Percentiles rank a stretch among this genome's conserved stretches.
These are phyloP conservation scores for Laburnicola sp. DNA, from an alignment of 2,329 filamentous ascomycete species.

Conservation along the genomic window DNA sequence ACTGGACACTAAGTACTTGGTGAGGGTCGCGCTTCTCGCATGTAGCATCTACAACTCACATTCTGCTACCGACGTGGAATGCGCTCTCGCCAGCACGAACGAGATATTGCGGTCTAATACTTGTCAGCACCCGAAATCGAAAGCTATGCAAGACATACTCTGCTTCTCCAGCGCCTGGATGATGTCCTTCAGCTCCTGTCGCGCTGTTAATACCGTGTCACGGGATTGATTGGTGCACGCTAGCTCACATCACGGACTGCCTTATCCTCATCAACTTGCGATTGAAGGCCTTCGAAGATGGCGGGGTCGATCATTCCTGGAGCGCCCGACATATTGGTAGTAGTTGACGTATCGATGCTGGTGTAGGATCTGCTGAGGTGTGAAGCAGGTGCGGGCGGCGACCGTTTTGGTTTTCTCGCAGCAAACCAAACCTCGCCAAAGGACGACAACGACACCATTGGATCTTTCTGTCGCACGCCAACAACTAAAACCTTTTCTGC, in stretches of 20 bases:
- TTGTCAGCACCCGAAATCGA: conserved; percentile 12
- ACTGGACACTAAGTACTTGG: conserved; percentile 59
- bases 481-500: too few species aligned
- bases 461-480: too few species aligned
- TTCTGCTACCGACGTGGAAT: conserved; percentile 74
- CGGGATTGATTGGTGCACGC: conserved; percentile 10
- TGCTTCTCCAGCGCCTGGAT: conserved; percentile 81
- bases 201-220: conserved; percentile 35
- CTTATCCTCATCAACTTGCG: conserved; percentile 85
- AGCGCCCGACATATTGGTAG: conserved; percentile 30
- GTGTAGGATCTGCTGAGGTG: neutral
- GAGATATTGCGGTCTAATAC: conserved; percentile 71
- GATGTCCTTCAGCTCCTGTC: conserved; percentile 73
- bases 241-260: conserved; percentile 70
- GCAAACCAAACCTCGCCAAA: conserved; percentile 6
- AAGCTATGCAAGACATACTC: conserved; percentile 45
- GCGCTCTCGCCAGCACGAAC: conserved; percentile 82
- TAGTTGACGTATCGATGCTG: neutral
- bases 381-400: neutral
- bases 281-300: conserved; percentile 86
- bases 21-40: conserved; percentile 12
- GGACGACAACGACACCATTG: too few species aligned
- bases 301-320: conserved; percentile 71
- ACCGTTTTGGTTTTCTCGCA: neutral
- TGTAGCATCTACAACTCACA: conserved; percentile 50